Percentiles rank a stretch among this genome's conserved stretches.
Evolutionary conservation across 768 basidiomycete species (phyloP).

Genomic region (Trametes maxima): DNA sequence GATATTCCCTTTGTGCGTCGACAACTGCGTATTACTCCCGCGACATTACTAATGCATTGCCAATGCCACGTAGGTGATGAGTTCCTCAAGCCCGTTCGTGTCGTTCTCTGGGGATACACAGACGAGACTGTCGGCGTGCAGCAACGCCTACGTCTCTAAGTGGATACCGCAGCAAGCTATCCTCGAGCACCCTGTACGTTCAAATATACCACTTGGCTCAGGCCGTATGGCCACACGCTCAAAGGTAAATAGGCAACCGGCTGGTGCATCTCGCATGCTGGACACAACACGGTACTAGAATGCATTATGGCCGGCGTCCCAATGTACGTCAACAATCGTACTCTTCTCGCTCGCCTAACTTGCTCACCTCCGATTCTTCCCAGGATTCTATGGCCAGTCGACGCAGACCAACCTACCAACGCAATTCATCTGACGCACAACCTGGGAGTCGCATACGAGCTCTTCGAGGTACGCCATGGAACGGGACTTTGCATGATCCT

Average conservation of each 20-base stretch:
- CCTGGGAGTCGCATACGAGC: slow-evolving; percentile 31
- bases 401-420: slow-evolving; percentile 26
- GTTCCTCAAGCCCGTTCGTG: neutral
- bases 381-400: slow-evolving; percentile 31
- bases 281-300: slow-evolving; percentile 13
- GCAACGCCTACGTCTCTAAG: neutral
- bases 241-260: neutral
- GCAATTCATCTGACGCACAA: slow-evolving; percentile 25
- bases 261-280: slow-evolving; percentile 13
- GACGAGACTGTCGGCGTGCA: neutral
- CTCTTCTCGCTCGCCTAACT: neutral
- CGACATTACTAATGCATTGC: neutral
- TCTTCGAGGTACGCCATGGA: slow-evolving; percentile 27
- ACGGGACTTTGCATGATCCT: slow-evolving; percentile 3
- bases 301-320: slow-evolving; percentile 2
- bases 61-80: neutral
- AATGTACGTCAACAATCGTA: neutral
- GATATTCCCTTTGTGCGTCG: slow-evolving; percentile 3
- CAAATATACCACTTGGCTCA: neutral
- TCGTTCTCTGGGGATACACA: neutral
- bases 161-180: slow-evolving; percentile 11
- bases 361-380: neutral
- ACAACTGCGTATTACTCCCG: no score
- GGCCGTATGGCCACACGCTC: neutral
- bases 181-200: slow-evolving; percentile 5